Evolutionary conservation across 2,329 filamentous ascomycete genomes (phyloP).

Genomic region (Colletotrichum sp.): DNA sequence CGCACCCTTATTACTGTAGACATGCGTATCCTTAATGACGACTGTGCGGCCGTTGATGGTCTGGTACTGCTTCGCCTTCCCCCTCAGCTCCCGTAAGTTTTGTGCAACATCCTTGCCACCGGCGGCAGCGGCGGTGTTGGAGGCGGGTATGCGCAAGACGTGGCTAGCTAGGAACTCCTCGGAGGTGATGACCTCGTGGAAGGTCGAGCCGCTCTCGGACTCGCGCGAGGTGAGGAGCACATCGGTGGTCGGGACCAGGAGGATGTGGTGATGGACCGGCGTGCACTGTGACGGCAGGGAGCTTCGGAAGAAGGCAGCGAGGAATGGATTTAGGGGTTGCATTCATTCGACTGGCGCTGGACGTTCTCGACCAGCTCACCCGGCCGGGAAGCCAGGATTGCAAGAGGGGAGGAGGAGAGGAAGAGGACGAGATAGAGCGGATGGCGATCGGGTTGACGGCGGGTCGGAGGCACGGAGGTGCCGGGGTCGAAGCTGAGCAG

Average conservation of each 20-base stretch:
- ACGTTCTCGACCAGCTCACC: conserved; percentile 21
- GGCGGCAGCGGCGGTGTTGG: conserved; percentile 45
- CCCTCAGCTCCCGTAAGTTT: conserved; percentile 83
- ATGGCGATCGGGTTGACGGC: neutral
- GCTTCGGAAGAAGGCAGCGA: conserved; percentile 98
- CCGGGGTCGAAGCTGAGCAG: neutral
- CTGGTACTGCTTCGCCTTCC: conserved; percentile 92
- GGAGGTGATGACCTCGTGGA: conserved; percentile 81
- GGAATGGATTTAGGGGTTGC: conserved; percentile 98
- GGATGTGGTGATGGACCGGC: conserved; percentile 88
- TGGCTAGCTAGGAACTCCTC: conserved; percentile 98
- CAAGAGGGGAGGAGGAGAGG: neutral
- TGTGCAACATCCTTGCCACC: conserved; percentile 62
- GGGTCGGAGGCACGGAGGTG: neutral
- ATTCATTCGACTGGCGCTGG: conserved; percentile 50
- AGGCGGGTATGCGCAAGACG: conserved; percentile 80
- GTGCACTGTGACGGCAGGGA: conserved; percentile 89
- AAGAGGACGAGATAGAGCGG: neutral
- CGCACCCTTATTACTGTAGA: conserved; percentile 96
- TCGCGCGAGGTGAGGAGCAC: conserved; percentile 88
- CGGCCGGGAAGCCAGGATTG: conserved; percentile 22
- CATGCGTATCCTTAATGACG: conserved; percentile 88
- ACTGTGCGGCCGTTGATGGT: conserved; percentile 93
- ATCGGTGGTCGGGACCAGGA: conserved; percentile 93
- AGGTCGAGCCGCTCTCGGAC: conserved; percentile 77